phyloP scores from a whole-genome alignment of 495 filamentous ascomycete genomes.

The Penicillium pancosmium region DNA sequence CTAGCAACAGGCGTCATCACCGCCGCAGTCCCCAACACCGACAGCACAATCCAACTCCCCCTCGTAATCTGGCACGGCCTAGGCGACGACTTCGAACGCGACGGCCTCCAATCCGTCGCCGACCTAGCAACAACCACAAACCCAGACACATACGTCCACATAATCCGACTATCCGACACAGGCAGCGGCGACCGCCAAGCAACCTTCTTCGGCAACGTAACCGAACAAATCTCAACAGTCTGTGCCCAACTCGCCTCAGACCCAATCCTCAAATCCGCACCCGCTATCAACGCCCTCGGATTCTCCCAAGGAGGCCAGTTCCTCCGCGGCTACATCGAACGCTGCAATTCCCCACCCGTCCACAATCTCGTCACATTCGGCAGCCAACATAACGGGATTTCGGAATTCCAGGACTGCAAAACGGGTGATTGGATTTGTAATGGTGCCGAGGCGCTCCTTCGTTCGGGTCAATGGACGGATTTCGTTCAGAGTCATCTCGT shows the following conservation, averaged over 20 bases:
- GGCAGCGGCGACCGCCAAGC: slow-evolving; percentile 69
- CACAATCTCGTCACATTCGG: slow-evolving; percentile 88
- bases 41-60: slow-evolving; percentile 60
- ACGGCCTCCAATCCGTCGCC: slow-evolving; percentile 70
- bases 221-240: slow-evolving; percentile 73
- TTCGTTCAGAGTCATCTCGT: slow-evolving; percentile 79
- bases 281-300: slow-evolving; percentile 85
- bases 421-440: slow-evolving; percentile 78
- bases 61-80: slow-evolving; percentile 94
- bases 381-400: slow-evolving; percentile 91
- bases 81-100: slow-evolving; percentile 68
- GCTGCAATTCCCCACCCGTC: slow-evolving; percentile 82
- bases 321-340: slow-evolving; percentile 87
- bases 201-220: slow-evolving; percentile 91
- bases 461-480: slow-evolving; percentile 70
- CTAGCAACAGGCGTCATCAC: slow-evolving; percentile 22
- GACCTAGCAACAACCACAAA: slow-evolving; percentile 68
- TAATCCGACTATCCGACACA: slow-evolving; percentile 72
- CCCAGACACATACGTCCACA: slow-evolving; percentile 83
- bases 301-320: slow-evolving; percentile 98
- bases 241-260: slow-evolving; percentile 78
- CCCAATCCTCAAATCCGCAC: slow-evolving; percentile 76
- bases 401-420: slow-evolving; percentile 70
- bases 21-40: slow-evolving; percentile 14
- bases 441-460: slow-evolving; percentile 71